Conservation (phyloP, 192 early-diverging fungal species). For the Spinellus fusiger region DNA sequence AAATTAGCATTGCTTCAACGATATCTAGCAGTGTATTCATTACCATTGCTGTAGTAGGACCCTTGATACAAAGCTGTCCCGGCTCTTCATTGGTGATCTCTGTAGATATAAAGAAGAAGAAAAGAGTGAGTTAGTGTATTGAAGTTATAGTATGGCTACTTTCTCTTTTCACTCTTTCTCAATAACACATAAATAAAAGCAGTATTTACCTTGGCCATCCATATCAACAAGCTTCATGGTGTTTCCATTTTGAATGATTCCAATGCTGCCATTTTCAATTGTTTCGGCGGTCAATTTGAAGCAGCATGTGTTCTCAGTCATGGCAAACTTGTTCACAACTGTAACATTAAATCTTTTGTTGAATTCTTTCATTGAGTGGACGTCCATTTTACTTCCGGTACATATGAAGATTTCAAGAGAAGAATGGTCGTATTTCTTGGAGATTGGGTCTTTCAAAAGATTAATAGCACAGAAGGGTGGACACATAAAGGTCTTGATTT, state of each 20-base stretch:
- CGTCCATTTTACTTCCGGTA: not conserved
- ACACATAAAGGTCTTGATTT: constrained; percentile 50
- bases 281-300: not conserved
- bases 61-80: constrained; percentile 44
- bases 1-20: not conserved
- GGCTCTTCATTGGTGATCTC: constrained; percentile 30
- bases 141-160: not conserved
- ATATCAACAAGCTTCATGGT: constrained; percentile 28
- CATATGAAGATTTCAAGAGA: constrained; percentile 6
- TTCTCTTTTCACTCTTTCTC: not conserved
- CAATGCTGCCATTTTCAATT: not conserved
- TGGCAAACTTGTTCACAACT: constrained; percentile 1
- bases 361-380: not conserved
- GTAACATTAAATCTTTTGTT: not conserved
- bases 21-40: not conserved
- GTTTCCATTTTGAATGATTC: not conserved
- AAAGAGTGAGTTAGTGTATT: not conserved
- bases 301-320: not conserved
- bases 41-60: constrained; percentile 36
- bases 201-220: constrained; percentile 29
- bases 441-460: constrained; percentile 34
- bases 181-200: constrained; percentile 3
- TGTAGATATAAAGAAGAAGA: not conserved
- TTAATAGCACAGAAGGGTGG: constrained; percentile 60
- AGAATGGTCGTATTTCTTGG: constrained; percentile 29